phyloP scores from a whole-genome alignment of 1,284 basidiomycete species.

The Malassezia brasiliensis region DNA sequence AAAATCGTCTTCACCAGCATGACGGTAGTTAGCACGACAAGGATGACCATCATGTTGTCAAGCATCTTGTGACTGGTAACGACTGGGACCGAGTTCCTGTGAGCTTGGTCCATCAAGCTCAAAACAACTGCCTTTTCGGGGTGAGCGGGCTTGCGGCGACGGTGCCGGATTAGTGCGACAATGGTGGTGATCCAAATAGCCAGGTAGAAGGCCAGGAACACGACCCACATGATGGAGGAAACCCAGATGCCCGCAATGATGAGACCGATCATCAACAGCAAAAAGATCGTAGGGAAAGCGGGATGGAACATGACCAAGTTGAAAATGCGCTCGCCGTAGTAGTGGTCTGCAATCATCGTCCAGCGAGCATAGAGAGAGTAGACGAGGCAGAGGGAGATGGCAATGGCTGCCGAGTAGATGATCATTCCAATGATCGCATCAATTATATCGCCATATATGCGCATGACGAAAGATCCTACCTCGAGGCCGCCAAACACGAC shows the following conservation, averaged over 20 bases:
- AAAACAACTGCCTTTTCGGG: background rate
- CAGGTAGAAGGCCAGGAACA: slow-evolving; percentile 1
- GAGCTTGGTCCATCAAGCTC: slow-evolving; percentile 3
- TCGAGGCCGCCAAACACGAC: slow-evolving; percentile 1
- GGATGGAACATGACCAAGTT: slow-evolving; percentile 4
- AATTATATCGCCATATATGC: slow-evolving; percentile 11
- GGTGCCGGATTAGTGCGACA: slow-evolving; percentile 4
- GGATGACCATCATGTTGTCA: slow-evolving; percentile 11
- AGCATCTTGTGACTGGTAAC: slow-evolving; percentile 10
- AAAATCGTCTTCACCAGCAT: slow-evolving; percentile 14
- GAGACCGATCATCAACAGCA: background rate
- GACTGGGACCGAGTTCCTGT: background rate
- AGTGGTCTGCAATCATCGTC: slow-evolving; percentile 9
- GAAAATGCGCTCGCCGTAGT: slow-evolving; percentile 5
- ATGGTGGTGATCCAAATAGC: slow-evolving; percentile 9
- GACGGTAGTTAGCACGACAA: slow-evolving; percentile 2
- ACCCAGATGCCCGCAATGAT: slow-evolving; percentile 12
- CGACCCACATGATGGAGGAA: slow-evolving; percentile 13
- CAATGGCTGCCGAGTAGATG: slow-evolving; percentile 8
- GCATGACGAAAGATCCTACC: slow-evolving; percentile 5
- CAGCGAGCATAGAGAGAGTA: slow-evolving; percentile 13
- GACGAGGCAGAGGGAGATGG: background rate
- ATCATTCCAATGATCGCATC: slow-evolving; percentile 7
- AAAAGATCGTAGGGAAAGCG: background rate
- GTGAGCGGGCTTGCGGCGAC: background rate